Percentiles rank a stretch among this genome's conserved stretches.
These are phyloP conservation scores for Pythium periplocum DNA, from an alignment of 352 stramenopile genomes.

Conservation along the genomic window DNA sequence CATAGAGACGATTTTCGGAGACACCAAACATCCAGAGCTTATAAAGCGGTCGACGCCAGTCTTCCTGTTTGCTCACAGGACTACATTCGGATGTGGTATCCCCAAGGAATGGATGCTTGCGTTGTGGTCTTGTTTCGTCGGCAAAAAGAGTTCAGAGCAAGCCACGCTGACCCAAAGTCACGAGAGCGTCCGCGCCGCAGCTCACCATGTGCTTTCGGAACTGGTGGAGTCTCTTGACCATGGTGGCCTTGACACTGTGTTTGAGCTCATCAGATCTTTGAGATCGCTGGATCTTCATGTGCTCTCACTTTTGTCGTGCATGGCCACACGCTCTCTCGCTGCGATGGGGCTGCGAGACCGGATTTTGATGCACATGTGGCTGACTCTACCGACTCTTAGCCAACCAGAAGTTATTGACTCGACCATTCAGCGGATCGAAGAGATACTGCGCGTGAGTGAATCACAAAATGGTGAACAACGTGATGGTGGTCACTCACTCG, in stretches of 20 bases:
- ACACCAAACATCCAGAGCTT: slow-evolving; percentile 63
- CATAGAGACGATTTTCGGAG: slow-evolving; percentile 48
- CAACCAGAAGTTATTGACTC: not conserved
- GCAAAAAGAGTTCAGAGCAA: slow-evolving; percentile 4
- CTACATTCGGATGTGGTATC: too few species aligned
- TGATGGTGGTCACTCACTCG: not conserved
- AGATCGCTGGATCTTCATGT: slow-evolving; percentile 8
- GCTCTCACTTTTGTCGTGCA: not conserved
- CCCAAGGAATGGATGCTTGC: slow-evolving; percentile 33
- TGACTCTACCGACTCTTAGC: slow-evolving; percentile 10
- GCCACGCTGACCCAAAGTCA: slow-evolving; percentile 22
- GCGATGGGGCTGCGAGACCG: slow-evolving; percentile 16
- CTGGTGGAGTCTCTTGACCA: slow-evolving; percentile 42
- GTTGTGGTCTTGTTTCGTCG: slow-evolving; percentile 49
- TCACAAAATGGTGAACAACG: not conserved
- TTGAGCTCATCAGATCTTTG: slow-evolving; percentile 20
- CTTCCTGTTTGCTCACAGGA: slow-evolving; percentile 43
- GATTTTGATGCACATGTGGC: slow-evolving; percentile 43
- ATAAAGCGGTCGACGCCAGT: slow-evolving; percentile 54
- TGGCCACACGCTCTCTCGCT: slow-evolving; percentile 6
- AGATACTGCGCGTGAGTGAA: slow-evolving; percentile 9
- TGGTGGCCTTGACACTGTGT: slow-evolving; percentile 12
- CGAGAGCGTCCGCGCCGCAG: slow-evolving; percentile 31
- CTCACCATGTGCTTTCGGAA: slow-evolving; percentile 50
- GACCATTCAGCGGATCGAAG: slow-evolving; percentile 13